These are phyloP conservation scores for Chlorokybus atmophyticus DNA, from an alignment of 139 green algal species.

Conservation along the genomic window DNA sequence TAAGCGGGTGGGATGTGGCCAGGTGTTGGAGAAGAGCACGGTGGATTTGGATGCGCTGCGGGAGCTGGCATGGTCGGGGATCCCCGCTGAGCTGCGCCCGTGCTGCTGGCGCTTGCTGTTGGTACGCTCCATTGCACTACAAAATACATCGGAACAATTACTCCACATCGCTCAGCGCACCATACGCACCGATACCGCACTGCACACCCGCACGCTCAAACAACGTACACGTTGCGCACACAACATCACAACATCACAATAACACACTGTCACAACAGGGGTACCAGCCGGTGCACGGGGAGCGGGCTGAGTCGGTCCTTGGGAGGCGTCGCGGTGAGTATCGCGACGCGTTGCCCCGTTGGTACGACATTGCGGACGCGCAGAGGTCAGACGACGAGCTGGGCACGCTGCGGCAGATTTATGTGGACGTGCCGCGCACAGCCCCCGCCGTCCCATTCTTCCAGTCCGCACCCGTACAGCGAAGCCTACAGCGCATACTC, in stretches of 20 bases:
- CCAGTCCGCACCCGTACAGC: conserved; percentile 61
- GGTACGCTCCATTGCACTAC: conserved; percentile 2
- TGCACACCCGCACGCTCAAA: too few relatives aligned
- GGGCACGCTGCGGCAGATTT: conserved; percentile 67
- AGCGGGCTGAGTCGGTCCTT: conserved; percentile 46
- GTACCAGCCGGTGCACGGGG: conserved; percentile 71
- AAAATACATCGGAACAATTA: not conserved
- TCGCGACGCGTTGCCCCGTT: conserved; percentile 58
- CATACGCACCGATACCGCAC: too few relatives aligned
- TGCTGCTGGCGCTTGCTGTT: conserved; percentile 80
- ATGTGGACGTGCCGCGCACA: conserved; percentile 81
- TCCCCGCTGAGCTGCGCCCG: conserved; percentile 61
- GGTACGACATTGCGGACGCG: conserved; percentile 58
- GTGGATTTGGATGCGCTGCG: conserved; percentile 54
- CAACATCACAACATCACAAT: too few relatives aligned
- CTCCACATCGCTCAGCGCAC: too few relatives aligned
- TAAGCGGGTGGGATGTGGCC: too few relatives aligned
- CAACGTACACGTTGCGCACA: too few relatives aligned
- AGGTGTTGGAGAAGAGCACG: too few relatives aligned
- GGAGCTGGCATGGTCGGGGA: conserved; percentile 78
- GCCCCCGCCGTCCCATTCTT: conserved; percentile 80
- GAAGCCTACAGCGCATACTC: conserved; percentile 69
- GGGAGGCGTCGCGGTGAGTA: conserved; percentile 75
- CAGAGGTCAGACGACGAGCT: conserved; percentile 66
- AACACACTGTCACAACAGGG: too few relatives aligned